A percentile compares a stretch with the other conserved stretches of the same genome.
These are phyloP conservation scores for Arthrobotrys sphaeroides DNA, from an alignment of 2,329 filamentous ascomycete genomes.

Conservation along the genomic window DNA sequence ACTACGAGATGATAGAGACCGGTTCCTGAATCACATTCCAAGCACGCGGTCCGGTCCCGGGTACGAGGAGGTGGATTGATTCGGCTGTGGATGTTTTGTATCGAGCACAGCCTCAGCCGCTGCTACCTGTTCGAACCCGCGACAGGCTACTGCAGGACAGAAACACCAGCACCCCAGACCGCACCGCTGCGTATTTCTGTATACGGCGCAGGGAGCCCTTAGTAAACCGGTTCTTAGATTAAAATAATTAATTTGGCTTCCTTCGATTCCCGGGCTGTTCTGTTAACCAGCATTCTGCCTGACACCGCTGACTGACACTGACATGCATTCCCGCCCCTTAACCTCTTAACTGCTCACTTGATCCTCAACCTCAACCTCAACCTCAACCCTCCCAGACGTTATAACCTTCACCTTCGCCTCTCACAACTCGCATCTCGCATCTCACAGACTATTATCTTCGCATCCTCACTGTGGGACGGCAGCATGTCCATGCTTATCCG, in stretches of 20 bases:
- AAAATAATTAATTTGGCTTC: too few species aligned
- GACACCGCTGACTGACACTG: background rate
- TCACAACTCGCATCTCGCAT: background rate
- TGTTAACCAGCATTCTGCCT: background rate
- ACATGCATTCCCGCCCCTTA: background rate
- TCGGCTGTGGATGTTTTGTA: background rate
- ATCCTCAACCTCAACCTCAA: background rate
- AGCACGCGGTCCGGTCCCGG: too few species aligned
- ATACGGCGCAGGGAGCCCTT: too few species aligned
- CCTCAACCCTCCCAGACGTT: too few species aligned
- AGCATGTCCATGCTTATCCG: background rate
- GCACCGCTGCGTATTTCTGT: too few species aligned
- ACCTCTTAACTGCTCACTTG: background rate
- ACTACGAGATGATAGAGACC: too few species aligned
- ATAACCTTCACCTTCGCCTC: too few species aligned
- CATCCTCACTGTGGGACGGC: background rate
- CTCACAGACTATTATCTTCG: background rate
- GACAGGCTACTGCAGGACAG: slow-evolving; percentile 1
- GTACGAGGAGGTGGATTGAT: too few species aligned
- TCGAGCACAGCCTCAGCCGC: slow-evolving; percentile 6
- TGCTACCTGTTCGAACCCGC: background rate
- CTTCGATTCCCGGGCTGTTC: too few species aligned
- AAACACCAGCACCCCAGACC: too few species aligned
- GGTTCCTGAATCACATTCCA: too few species aligned
- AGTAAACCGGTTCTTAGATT: too few species aligned